These are phyloP conservation scores for Metarhizium sp. DNA, from an alignment of 2,329 filamentous ascomycete species.

Conservation along the genomic window DNA sequence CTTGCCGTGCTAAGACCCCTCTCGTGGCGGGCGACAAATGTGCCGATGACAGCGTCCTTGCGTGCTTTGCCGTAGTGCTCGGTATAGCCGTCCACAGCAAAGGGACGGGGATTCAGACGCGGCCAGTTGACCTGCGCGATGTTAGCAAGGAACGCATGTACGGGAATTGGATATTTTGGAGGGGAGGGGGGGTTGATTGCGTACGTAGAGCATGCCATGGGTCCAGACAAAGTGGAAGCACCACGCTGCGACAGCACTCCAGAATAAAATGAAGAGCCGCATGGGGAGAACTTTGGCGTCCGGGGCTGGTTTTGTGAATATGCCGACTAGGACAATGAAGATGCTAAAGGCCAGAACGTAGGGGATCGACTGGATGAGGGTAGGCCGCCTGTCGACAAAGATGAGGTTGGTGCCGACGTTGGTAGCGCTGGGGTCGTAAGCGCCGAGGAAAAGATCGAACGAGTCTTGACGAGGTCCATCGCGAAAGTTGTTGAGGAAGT, in stretches of 20 bases:
- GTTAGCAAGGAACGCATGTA: not conserved
- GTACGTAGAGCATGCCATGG: slow-evolving; percentile 90
- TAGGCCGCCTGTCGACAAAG: slow-evolving; percentile 75
- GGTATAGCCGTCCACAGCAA: slow-evolving; percentile 78
- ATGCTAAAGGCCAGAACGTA: slow-evolving; percentile 81
- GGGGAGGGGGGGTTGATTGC: slow-evolving; percentile 25
- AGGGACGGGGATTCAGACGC: slow-evolving; percentile 82
- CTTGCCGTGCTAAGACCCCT: slow-evolving; percentile 74
- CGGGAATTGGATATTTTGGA: slow-evolving; percentile 1
- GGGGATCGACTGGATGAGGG: slow-evolving; percentile 87
- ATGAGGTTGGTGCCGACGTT: slow-evolving; percentile 63
- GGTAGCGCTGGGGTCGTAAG: slow-evolving; percentile 66
- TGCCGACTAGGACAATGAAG: slow-evolving; percentile 70
- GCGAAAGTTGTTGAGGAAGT: slow-evolving; percentile 86
- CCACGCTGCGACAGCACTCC: slow-evolving; percentile 61
- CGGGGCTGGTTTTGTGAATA: slow-evolving; percentile 62
- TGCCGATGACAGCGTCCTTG: slow-evolving; percentile 73
- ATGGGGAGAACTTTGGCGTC: slow-evolving; percentile 72
- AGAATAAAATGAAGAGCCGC: slow-evolving; percentile 73
- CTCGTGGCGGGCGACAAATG: slow-evolving; percentile 61
- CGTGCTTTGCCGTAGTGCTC: slow-evolving; percentile 76
- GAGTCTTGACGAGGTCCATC: slow-evolving; percentile 93
- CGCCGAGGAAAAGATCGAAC: slow-evolving; percentile 87
- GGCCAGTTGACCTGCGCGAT: slow-evolving; percentile 83
- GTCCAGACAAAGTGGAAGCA: slow-evolving; percentile 66